Conservation (phyloP, 177 flowering plant genomes). For the Tripterygium wilfordii region DNA sequence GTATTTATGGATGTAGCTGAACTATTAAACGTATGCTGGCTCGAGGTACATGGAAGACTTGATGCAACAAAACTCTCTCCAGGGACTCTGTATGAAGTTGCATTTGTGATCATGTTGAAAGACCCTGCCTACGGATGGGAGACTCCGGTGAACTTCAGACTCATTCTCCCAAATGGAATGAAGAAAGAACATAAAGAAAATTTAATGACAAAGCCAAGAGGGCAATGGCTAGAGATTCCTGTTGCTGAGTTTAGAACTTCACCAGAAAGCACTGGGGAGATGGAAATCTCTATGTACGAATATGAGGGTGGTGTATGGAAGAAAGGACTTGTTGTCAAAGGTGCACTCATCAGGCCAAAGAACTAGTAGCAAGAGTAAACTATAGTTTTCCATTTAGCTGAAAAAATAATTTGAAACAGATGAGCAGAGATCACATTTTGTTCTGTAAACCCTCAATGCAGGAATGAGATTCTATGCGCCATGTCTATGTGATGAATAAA, state of each 20-base stretch:
- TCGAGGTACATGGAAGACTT: slow-evolving; percentile 59
- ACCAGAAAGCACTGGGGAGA: slow-evolving; percentile 24
- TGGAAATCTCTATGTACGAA: slow-evolving; percentile 51
- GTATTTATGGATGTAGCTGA: slow-evolving; percentile 41
- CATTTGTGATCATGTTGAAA: slow-evolving; percentile 47
- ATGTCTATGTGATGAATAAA: too few species aligned
- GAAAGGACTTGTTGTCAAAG: slow-evolving; percentile 40
- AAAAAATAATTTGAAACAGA: too few species aligned
- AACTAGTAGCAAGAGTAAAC: too few species aligned
- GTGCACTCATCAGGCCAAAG: slow-evolving; percentile 42
- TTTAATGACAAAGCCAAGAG: slow-evolving; percentile 31
- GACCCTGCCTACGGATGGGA: slow-evolving; percentile 63
- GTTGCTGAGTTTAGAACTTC: slow-evolving; percentile 41
- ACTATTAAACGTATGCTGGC: slow-evolving; percentile 66
- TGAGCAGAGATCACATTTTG: too few species aligned
- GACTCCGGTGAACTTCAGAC: slow-evolving; percentile 53
- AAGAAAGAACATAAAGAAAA: slow-evolving; percentile 33
- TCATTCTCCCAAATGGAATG: slow-evolving; percentile 43
- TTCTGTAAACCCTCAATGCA: too few species aligned
- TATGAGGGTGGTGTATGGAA: slow-evolving; percentile 67
- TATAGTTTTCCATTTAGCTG: too few species aligned
- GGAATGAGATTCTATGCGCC: too few species aligned
- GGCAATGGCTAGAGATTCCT: slow-evolving; percentile 51
- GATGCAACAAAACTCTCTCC: slow-evolving; percentile 48
- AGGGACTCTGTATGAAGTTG: slow-evolving; percentile 38